Evolutionary conservation across 306 rosid genomes (phyloP).

Genomic region (Carpinus viminea): DNA sequence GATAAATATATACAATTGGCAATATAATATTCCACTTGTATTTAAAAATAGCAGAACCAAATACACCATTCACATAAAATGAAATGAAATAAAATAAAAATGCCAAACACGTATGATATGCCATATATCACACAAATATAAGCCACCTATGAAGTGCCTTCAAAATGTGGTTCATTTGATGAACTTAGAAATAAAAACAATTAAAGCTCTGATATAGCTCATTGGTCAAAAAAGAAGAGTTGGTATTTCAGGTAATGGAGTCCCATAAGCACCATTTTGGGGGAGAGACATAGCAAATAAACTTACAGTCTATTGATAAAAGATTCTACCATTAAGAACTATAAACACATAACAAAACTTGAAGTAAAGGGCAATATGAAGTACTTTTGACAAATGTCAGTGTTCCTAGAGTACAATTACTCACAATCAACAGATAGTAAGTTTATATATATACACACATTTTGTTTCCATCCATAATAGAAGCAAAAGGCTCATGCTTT

Average conservation of each 20-base stretch:
- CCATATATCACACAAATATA: neutral
- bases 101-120: neutral
- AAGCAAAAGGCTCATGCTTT: neutral
- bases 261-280: slow-evolving; percentile 1
- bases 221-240: neutral
- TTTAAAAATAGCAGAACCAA: neutral
- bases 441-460: neutral
- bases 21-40: neutral
- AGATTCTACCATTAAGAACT: neutral
- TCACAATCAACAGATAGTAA: neutral
- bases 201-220: neutral
- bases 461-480: neutral
- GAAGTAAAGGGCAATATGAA: neutral
- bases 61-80: neutral
- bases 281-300: neutral
- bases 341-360: neutral
- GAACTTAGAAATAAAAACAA: neutral
- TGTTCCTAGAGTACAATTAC: neutral
- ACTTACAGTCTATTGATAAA: neutral
- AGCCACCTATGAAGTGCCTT: neutral
- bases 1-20: neutral
- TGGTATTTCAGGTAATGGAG: neutral
- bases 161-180: neutral
- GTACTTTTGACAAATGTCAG: neutral
- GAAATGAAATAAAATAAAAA: neutral